Evolutionary conservation across 495 filamentous ascomycete species (phyloP), one percentile per base, ranked within the genome.

Genomic region (Parathielavia hyrcaniae): DNA sequence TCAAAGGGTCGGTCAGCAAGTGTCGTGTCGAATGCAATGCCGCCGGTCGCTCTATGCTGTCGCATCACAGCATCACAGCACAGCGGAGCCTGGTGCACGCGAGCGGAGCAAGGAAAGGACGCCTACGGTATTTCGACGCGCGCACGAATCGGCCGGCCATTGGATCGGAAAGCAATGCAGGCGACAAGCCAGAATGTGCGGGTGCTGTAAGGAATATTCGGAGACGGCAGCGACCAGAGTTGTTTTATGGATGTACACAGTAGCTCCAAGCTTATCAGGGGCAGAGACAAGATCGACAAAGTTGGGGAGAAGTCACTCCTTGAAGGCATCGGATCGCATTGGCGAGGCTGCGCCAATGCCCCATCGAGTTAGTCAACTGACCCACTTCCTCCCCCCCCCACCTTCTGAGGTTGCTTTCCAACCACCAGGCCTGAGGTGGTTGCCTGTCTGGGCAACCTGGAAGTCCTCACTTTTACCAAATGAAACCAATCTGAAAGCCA

Each of bases 141-240:
- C 93, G 86, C 73, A 97, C 95, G 76, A 98, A 98, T 73, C 93
- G 90, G 71, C 91, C 91, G 71, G 92, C 85, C 93, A 98, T 98
- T 67, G 61, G 63, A 64, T 59, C 36, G 36, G n/a, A 20, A 8
- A 49, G 44, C 20, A 30, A 30, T 41, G 10, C 11, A 16, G 12
- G 45, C 4, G 23, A 23, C 22, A 49, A 30, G 19, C 34, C 38
- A 52, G 30, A 43, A 26, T 14, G 36, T 19, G 38, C 5, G 49
- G 40, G 14, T 48, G 6, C 26, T 23, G 43, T 10, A 41, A 26
- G 40, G 30, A 44, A 16, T 38, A 17, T 30, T 14, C 17, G 20
- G 51, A n/a, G 20, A 12, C 9, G 11, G 17, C 52, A 46, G 30
- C 26, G 20, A 1, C 12, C 48, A 12, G 45, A 22, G 14, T 43